Conservation (phyloP, 371 early-diverging fungal species). For the Mucor plumbeus region DNA sequence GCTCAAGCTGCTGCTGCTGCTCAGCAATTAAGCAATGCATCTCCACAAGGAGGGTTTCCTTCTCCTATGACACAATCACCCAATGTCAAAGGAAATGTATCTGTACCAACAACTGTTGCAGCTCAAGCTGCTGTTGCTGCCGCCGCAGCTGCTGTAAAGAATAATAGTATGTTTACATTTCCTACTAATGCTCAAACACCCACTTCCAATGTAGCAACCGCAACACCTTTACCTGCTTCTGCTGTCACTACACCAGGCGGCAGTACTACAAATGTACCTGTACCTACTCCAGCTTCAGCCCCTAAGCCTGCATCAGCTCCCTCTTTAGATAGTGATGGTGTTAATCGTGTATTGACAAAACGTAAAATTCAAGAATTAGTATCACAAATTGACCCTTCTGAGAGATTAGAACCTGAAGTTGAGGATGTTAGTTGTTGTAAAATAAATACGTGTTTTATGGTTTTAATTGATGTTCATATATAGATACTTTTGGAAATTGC, state of each 20-base stretch:
- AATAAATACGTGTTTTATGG: neutral
- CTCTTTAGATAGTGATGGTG: conserved; percentile 41
- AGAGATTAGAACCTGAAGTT: conserved; percentile 87
- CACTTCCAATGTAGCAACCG: neutral
- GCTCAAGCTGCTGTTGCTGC: conserved; percentile 30
- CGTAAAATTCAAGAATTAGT: conserved; percentile 90
- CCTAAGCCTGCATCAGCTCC: conserved; percentile 27
- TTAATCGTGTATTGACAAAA: conserved; percentile 66
- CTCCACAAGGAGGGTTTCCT: conserved; percentile 23
- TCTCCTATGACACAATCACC: neutral
- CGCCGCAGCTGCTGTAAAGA: conserved; percentile 23
- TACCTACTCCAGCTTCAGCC: conserved; percentile 22
- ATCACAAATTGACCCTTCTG: conserved; percentile 85
- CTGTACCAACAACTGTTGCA: conserved; percentile 7
- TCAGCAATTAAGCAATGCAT: neutral
- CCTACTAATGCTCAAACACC: conserved; percentile 14
- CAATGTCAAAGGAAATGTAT: neutral
- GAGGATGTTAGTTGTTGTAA: conserved; percentile 71
- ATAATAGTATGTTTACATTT: conserved; percentile 29
- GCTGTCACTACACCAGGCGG: conserved; percentile 15
- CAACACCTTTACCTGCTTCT: conserved; percentile 20
- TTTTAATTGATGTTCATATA: neutral
- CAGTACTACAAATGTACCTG: conserved; percentile 12
- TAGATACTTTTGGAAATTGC: conserved; percentile 88
- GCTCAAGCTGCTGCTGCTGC: conserved; percentile 14